Base-by-base conservation (phyloP, 2,329 filamentous ascomycete species). In the Diaporthe caulivora region DNA sequence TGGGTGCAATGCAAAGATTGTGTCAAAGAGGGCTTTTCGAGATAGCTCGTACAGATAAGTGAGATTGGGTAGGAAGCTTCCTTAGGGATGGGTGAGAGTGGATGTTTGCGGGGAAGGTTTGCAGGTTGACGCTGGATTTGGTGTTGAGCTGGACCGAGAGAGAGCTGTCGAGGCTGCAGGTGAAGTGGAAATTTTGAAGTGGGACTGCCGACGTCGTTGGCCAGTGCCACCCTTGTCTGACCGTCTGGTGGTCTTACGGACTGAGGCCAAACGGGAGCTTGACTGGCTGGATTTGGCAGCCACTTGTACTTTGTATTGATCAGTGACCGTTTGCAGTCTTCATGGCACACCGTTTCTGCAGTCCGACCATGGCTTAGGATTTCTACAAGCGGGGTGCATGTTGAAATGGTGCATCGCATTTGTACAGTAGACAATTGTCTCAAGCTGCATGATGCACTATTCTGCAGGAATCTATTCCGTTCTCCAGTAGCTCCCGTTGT, bases 131-230 rank as follows among this genome's bases (percentile, higher is more conserved):
- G 51, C 34, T 62, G 54, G 70, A 34, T 51, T 58, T 62, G 57
- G 31, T 72, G 47, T 64, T 60, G 34, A 54, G 54, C 62, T 67
- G 47, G 44, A 18, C 17, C 53, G 71, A 57, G 34, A 34, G 62
- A 37, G 62, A 72, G 64, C 57, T 69, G 44, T 85, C 85, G 18
- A 84, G 86, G 75, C 85, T 86, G 15, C 86, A 86, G 77, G 84
- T 84, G 57, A 86, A 86, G 78, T 62, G 70, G 73, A 65, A 74
- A 70, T 70, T 74, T 72, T 74, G 70, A 49, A 15, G 57, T 34
- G 51, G 70, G 47, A 40, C 55, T 47, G 37, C 60, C 47, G 57
- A 69, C 54, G 70, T 58, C 8, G 55, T 62, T 53, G 29, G 31
- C 47, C 42, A 67, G 70, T 74, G 73, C 73, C 55, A 72, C 24